Base-by-base conservation (phyloP, 129 eudicot species). In the Rutidosis leptorrhynchoides region DNA sequence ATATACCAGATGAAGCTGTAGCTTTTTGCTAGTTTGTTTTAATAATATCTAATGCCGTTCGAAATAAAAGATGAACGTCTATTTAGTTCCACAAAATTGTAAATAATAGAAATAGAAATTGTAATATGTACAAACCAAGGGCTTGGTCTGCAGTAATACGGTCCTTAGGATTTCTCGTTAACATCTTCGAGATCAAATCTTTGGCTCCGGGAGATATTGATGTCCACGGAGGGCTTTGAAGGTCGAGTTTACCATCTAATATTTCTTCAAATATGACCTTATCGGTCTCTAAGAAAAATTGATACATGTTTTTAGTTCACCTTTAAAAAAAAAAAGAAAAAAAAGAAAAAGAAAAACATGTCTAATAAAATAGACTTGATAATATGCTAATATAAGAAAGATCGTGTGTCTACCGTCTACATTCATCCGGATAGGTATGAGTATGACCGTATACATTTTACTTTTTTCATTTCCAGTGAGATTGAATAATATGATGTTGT, bases 121-220 rank as follows among this genome's bases (percentile, higher is more conserved):
- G 0, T 65, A 26, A 6, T 9, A 32, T 29, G 5, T 58, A 73
- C 81, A 65, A 57, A 92, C 98, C 95, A 19, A 92, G 95, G 49
- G 98, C 98, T 72, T 88, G 83, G 16, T 78, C 95, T 12, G 98
- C 95, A 5, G 89, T 83, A 49, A 92, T 88, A 55, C 98, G 82
- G 61, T 68, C 72, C 65, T 73, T 83, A 20, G 96, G 96, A 68
- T 92, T 82, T 78, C 64, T 84, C 5, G 80, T 80, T 64, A 92
- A 70, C 98, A 92, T 92, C 76, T 82, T 92, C 62, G 58, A 71
- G 61, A 92, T 77, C 5, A 88, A 80, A 82, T 92, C 96, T 75
- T 92, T 92, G 3, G 98, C 96, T n/a, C 87, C 74, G 4, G 45
- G 58, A 9, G 98, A 92, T 75, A 92, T 84, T 21, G 91, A 68